Conservation (phyloP, 2,329 filamentous ascomycete genomes). For the Ceratocystis huliohia region DNA sequence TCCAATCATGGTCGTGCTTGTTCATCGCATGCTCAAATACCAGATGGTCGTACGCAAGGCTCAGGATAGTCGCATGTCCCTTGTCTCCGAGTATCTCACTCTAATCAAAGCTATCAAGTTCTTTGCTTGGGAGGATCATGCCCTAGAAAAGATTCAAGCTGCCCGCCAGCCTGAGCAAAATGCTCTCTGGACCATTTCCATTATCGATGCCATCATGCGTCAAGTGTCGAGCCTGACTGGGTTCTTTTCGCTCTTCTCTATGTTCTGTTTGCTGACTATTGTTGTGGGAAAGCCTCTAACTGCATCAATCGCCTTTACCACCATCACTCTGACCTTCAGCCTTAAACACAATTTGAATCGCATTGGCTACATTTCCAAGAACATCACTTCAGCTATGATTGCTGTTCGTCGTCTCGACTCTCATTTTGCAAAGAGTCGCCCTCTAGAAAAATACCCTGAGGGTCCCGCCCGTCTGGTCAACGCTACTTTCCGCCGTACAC, state of each 20-base stretch:
- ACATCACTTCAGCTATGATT: slow-evolving; percentile 33
- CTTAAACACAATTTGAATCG: slow-evolving; percentile 37
- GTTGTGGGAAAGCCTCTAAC: slow-evolving; percentile 37
- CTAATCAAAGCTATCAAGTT: slow-evolving; percentile 49
- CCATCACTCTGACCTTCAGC: slow-evolving; percentile 40
- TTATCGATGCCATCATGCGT: slow-evolving; percentile 36
- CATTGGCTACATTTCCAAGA: slow-evolving; percentile 26
- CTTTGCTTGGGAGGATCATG: slow-evolving; percentile 46
- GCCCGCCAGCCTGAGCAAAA: slow-evolving; percentile 41
- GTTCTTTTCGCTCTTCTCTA: slow-evolving; percentile 39
- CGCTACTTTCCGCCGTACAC: slow-evolving; percentile 39
- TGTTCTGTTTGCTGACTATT: slow-evolving; percentile 41
- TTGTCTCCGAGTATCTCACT: slow-evolving; percentile 44
- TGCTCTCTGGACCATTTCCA: slow-evolving; percentile 40
- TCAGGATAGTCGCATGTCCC: slow-evolving; percentile 44
- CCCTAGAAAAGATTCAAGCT: slow-evolving; percentile 38
- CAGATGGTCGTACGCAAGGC: slow-evolving; percentile 42
- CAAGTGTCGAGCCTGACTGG: slow-evolving; percentile 42
- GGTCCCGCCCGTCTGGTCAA: slow-evolving; percentile 37
- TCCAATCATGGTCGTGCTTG: slow-evolving; percentile 39
- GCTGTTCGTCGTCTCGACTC: slow-evolving; percentile 41
- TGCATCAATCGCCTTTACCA: slow-evolving; percentile 46
- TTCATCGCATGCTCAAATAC: slow-evolving; percentile 37
- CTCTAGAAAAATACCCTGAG: slow-evolving; percentile 36
- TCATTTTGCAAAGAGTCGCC: slow-evolving; percentile 41